phyloP scores from a whole-genome alignment of 2,329 filamentous ascomycete species.

The Colletotrichum simmondsii region DNA sequence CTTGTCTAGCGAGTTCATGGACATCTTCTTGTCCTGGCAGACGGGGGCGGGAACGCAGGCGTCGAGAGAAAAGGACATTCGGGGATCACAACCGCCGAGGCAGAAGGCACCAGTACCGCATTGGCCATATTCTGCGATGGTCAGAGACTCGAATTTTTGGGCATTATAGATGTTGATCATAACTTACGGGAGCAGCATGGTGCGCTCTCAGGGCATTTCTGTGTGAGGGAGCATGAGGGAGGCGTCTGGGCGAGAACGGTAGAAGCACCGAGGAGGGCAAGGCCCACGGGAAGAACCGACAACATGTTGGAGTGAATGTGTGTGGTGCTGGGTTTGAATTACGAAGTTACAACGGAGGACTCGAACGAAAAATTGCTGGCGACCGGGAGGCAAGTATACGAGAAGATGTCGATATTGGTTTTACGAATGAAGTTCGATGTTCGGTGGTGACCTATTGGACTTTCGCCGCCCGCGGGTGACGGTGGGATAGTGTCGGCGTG shows the following conservation, averaged over 20 bases:
- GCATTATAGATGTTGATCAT: not conserved
- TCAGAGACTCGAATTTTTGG: not conserved
- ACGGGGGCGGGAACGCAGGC: slow-evolving; percentile 87
- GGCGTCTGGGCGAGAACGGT: slow-evolving; percentile 47
- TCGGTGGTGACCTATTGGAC: not conserved
- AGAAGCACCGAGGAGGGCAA: slow-evolving; percentile 51
- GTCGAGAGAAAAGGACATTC: slow-evolving; percentile 83
- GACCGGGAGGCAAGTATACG: not conserved
- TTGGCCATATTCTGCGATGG: slow-evolving; percentile 80
- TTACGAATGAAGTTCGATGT: not conserved
- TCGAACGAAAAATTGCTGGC: not conserved
- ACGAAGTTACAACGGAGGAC: not conserved
- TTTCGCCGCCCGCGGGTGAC: slow-evolving; percentile 21
- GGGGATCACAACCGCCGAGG: slow-evolving; percentile 92
- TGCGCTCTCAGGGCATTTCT: slow-evolving; percentile 76
- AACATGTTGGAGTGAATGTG: slow-evolving; percentile 9
- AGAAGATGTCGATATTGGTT: not conserved
- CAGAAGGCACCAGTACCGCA: slow-evolving; percentile 96
- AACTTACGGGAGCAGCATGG: slow-evolving; percentile 85
- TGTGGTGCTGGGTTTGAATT: not conserved
- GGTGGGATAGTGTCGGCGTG: not conserved
- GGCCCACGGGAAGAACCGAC: slow-evolving; percentile 46
- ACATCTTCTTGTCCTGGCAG: slow-evolving; percentile 80
- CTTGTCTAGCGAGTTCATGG: slow-evolving; percentile 77
- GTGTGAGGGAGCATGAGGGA: slow-evolving; percentile 57